Conservation (phyloP, 805 yeast species). For the Metschnikowia cerradonensis region DNA sequence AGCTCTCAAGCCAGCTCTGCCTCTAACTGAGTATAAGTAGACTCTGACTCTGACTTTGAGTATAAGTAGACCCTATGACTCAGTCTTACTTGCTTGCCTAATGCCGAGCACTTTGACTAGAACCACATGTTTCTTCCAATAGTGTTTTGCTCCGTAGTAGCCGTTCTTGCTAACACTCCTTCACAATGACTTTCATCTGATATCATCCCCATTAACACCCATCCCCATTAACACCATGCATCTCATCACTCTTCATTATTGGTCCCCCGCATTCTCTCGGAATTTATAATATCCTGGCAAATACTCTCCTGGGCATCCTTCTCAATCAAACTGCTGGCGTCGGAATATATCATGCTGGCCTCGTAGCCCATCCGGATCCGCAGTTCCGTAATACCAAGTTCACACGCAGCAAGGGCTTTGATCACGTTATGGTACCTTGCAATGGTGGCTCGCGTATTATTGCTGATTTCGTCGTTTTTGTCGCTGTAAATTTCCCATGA, state of each 20-base stretch:
- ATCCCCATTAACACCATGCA: too few species aligned
- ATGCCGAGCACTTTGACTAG: too few species aligned
- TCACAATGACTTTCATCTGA: too few species aligned
- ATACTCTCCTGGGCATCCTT: constrained; percentile 68
- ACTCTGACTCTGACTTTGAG: too few species aligned
- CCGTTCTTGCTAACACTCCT: too few species aligned
- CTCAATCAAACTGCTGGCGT: constrained; percentile 48
- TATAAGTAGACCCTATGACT: too few species aligned
- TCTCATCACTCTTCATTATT: too few species aligned
- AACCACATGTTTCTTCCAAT: too few species aligned
- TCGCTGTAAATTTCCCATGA: constrained; percentile 95
- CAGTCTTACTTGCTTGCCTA: too few species aligned
- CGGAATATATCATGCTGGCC: constrained; percentile 73
- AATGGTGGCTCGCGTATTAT: constrained; percentile 63
- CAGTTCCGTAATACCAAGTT: constrained; percentile 80
- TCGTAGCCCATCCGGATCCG: constrained; percentile 82
- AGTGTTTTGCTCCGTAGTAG: too few species aligned
- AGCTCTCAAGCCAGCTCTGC: constrained; percentile 74
- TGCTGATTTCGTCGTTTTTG: constrained; percentile 69
- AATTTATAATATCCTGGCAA: constrained; percentile 66
- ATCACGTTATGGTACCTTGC: constrained; percentile 83
- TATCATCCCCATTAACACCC: too few species aligned
- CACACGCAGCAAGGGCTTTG: constrained; percentile 75
- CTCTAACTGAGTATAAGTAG: constrained; percentile 25
- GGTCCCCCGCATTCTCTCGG: constrained; percentile 71